These are phyloP conservation scores for Pseudonitzschia pungens DNA, from an alignment of 108 stramenopile genomes.

Conservation along the genomic window DNA sequence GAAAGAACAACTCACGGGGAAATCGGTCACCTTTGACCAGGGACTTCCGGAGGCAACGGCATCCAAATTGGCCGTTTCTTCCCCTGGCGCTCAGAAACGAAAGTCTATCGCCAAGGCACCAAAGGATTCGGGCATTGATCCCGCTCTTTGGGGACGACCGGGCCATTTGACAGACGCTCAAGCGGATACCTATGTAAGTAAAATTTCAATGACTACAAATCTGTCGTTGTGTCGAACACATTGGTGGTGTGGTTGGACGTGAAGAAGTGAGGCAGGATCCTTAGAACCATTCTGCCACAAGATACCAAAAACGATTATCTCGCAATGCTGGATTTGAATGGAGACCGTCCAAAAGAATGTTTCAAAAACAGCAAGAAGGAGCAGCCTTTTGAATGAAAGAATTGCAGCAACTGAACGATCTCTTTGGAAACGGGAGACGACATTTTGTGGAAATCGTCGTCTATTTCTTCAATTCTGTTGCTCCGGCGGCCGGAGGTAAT, in stretches of 20 bases:
- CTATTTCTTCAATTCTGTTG: too few species aligned
- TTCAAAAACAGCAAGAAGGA: not conserved
- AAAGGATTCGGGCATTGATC: constrained; percentile 16
- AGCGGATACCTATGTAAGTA: constrained; percentile 45
- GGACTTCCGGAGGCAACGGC: constrained; percentile 15
- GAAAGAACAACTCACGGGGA: constrained; percentile 27
- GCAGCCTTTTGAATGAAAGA: too few species aligned
- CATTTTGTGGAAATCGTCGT: too few species aligned
- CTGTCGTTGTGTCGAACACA: not conserved
- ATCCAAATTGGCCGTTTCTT: not conserved
- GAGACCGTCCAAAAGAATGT: not conserved
- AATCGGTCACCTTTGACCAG: constrained; percentile 20
- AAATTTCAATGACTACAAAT: not conserved
- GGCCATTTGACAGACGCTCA: constrained; percentile 56
- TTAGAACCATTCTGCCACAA: not conserved
- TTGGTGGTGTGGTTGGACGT: not conserved
- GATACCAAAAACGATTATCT: not conserved
- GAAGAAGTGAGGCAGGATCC: not conserved
- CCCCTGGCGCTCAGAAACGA: not conserved
- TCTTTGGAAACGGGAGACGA: too few species aligned
- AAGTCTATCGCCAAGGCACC: not conserved
- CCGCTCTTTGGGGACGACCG: constrained; percentile 52
- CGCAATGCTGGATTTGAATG: not conserved
- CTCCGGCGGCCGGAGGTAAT: too few species aligned
- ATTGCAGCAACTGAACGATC: too few species aligned